Percentiles rank a stretch among this genome's conserved stretches.
These are phyloP conservation scores for Glomus cerebriforme DNA, from an alignment of 192 early-diverging fungal species.

Conservation along the genomic window DNA sequence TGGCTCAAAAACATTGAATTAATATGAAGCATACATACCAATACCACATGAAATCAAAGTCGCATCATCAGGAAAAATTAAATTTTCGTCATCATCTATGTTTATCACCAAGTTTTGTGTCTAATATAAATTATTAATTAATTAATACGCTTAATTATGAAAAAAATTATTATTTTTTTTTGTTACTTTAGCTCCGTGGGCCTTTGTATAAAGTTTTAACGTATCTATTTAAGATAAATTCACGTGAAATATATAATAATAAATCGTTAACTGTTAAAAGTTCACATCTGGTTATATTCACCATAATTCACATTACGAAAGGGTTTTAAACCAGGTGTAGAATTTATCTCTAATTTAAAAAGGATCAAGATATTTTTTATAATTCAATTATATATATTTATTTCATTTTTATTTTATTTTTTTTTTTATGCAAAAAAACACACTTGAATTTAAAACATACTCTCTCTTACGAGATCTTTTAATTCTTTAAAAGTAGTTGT, in stretches of 20 bases:
- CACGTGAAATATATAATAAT: no score
- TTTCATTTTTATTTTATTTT: no score
- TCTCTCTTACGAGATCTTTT: slow-evolving; percentile 54
- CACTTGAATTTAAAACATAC: slow-evolving; percentile 37
- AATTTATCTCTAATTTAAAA: slow-evolving; percentile 55
- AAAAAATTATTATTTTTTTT: neutral
- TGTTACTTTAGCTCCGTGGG: slow-evolving; percentile 71
- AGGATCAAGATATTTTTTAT: neutral
- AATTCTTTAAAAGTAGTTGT: slow-evolving; percentile 66
- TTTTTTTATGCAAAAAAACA: neutral
- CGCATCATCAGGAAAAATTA: slow-evolving; percentile 57
- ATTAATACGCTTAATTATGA: slow-evolving; percentile 32
- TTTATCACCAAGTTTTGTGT: slow-evolving; percentile 88
- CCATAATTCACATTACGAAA: slow-evolving; percentile 69
- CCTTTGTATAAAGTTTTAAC: slow-evolving; percentile 73
- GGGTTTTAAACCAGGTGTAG: slow-evolving; percentile 65
- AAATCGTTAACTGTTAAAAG: no score
- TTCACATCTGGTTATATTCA: no score
- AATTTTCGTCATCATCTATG: slow-evolving; percentile 68
- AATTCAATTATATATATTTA: slow-evolving; percentile 6
- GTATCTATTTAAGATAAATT: slow-evolving; percentile 54
- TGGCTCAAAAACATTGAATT: no score
- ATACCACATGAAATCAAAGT: slow-evolving; percentile 58
- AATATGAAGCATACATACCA: slow-evolving; percentile 62
- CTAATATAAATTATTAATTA: slow-evolving; percentile 49